Evolutionary conservation across 805 yeast genomes (phyloP), one percentile per base, ranked within the genome.

Genomic region (Torulaspora maleeae): DNA sequence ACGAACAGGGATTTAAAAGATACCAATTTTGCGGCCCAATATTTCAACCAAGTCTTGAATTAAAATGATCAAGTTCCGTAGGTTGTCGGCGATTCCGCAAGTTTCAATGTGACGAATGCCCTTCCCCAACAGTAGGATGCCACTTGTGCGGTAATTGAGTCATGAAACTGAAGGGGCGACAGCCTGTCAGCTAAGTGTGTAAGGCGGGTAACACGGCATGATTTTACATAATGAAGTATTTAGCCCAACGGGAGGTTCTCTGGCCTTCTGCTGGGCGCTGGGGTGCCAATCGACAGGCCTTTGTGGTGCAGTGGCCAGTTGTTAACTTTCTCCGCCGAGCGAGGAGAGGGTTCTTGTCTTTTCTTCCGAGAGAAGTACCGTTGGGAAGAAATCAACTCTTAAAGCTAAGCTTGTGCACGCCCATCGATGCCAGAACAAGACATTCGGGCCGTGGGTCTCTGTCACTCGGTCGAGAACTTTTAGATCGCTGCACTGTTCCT

Each of bases 161-260:
- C 36, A 22, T 30, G 37, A 32, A 30, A 39, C 43, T 15, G 22
- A 24, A 39, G 34, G 43, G 43, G 43, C n/a, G 32, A 24, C 28
- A 7, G 24, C 24, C 19, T 32, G 13, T 22, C 4, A 4, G 5
- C 11, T n/a, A 5, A 17, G 12, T 11, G n/a, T 11, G n/a, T 3
- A 35, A 12, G 38, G 5, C 36, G 43, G 43, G 43, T 32, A 32
- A 32, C 20, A 1, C 20, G 2, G 8, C 11, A 2, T 6, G 19
- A 17, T 15, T 12, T 22, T 32, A 16, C 19, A 15, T 32, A 16
- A 16, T 32, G 35, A 32, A 32, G 35, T 22, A 16, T 16, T 3
- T 9, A 6, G 35, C 20, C 35, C n/a, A 8, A 8, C 10, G 10
- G 10, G 25, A 22, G 10, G 7, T 6, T 17, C 12, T 16, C 22